Conservation (phyloP, 345 rosid species). For the Linum trigynum region DNA sequence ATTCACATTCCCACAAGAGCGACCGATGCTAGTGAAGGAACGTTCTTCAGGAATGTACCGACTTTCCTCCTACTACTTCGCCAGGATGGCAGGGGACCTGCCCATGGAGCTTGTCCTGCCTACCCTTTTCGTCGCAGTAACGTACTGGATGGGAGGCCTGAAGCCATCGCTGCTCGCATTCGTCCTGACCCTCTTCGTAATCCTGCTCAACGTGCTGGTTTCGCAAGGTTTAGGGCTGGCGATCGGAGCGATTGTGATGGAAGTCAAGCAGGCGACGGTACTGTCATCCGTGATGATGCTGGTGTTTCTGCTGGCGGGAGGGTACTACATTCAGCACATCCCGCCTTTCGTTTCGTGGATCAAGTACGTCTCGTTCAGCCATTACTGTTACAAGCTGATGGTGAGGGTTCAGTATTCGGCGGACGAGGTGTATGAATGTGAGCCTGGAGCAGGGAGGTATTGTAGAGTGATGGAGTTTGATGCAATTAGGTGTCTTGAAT, state of each 20-base stretch:
- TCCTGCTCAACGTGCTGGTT: slow-evolving; percentile 71
- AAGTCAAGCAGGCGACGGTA: slow-evolving; percentile 72
- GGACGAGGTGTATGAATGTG: slow-evolving; percentile 57
- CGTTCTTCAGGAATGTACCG: slow-evolving; percentile 86
- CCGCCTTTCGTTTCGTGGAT: slow-evolving; percentile 79
- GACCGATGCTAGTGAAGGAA: slow-evolving; percentile 79
- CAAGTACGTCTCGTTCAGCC: slow-evolving; percentile 76
- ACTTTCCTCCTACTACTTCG: slow-evolving; percentile 75
- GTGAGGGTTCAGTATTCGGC: slow-evolving; percentile 63
- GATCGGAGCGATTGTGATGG: slow-evolving; percentile 77
- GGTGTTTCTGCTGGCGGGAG: slow-evolving; percentile 69
- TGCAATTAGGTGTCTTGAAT: slow-evolving; percentile 41
- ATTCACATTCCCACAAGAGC: slow-evolving; percentile 82
- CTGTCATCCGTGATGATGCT: slow-evolving; percentile 79
- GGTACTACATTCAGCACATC: slow-evolving; percentile 84
- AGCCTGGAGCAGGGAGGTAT: slow-evolving; percentile 19
- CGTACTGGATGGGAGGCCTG: slow-evolving; percentile 97
- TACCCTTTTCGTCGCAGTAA: slow-evolving; percentile 51
- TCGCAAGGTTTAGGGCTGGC: slow-evolving; percentile 83
- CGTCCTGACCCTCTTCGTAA: slow-evolving; percentile 47
- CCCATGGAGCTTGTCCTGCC: slow-evolving; percentile 97
- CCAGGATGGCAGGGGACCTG: slow-evolving; percentile 69
- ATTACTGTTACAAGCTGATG: slow-evolving; percentile 78
- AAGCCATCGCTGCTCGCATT: slow-evolving; percentile 63
- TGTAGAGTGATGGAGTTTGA: slow-evolving; percentile 77